A percentile compares a stretch with the other conserved stretches of the same genome.
Evolutionary conservation across 257 asterid genomes (phyloP).

Genomic region (Jacaranda mimosifolia): DNA sequence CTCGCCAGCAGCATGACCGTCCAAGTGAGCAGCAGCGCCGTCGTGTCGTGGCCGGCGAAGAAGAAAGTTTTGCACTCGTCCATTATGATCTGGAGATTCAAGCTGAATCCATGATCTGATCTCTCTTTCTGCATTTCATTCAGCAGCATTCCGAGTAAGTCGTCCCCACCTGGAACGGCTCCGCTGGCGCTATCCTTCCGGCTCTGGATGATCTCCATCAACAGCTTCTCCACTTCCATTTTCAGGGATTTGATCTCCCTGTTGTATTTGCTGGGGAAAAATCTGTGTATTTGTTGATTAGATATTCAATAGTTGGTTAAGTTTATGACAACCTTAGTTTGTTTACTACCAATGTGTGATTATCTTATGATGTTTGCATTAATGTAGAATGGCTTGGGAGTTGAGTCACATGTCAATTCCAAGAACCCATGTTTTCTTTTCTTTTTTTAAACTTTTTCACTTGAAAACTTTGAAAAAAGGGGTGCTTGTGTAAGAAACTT

Average conservation of each 20-base stretch:
- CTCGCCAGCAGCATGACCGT: constrained; percentile 85
- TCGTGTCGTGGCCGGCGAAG: constrained; percentile 96
- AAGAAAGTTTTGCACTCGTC: constrained; percentile 97
- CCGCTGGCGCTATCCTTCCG: constrained; percentile 80
- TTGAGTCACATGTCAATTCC: constrained; percentile 38
- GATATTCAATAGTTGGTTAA: not conserved
- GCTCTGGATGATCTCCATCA: constrained; percentile 93
- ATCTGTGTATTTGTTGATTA: constrained; percentile 46
- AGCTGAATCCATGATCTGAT: constrained; percentile 54
- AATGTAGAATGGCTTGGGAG: constrained; percentile 31
- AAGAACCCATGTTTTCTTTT: not conserved
- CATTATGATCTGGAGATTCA: constrained; percentile 82
- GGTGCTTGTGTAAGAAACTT: not conserved
- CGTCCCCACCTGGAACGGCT: constrained; percentile 77
- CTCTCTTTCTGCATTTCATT: constrained; percentile 80
- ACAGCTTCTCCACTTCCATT: constrained; percentile 72
- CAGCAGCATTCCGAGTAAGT: constrained; percentile 75
- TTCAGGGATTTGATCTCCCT: constrained; percentile 82
- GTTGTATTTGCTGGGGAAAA: constrained; percentile 88
- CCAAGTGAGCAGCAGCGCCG: constrained; percentile 91
- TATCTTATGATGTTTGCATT: constrained; percentile 6
- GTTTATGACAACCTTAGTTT: not conserved
- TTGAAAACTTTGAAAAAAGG: not conserved
- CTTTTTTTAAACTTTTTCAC: not conserved
- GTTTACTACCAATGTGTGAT: no score